Evolutionary conservation across 345 rosid genomes (phyloP).

Genomic region (Moringa oleifera): DNA sequence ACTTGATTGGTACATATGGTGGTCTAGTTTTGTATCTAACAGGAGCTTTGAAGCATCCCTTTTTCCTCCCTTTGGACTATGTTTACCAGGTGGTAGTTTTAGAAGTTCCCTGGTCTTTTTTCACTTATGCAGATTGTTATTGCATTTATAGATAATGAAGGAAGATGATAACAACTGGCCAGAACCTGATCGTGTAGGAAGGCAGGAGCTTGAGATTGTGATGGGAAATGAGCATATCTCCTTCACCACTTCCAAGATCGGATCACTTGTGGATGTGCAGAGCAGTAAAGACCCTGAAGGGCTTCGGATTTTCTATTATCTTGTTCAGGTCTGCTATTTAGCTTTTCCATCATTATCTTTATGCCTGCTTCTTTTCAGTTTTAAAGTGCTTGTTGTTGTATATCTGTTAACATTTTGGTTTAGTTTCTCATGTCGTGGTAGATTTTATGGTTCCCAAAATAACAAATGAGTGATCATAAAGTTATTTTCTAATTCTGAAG

Average conservation of each 20-base stretch:
- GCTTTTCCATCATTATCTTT: constrained; percentile 4
- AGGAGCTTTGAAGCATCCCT: neutral
- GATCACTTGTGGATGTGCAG: constrained; percentile 95
- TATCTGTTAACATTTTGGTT: too few species aligned
- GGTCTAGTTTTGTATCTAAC: neutral
- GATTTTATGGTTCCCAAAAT: neutral
- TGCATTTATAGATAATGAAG: constrained; percentile 71
- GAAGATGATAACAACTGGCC: constrained; percentile 99
- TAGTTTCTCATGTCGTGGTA: neutral
- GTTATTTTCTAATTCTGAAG: neutral
- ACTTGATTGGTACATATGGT: too few species aligned
- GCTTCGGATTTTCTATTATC: constrained; percentile 94
- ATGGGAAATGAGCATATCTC: constrained; percentile 98
- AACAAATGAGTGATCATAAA: neutral
- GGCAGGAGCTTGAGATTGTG: constrained; percentile 97
- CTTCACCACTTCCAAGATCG: constrained; percentile 93
- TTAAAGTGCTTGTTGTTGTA: neutral
- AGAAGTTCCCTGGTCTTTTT: neutral
- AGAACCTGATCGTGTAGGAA: constrained; percentile 92
- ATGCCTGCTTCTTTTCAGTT: neutral
- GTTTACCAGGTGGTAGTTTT: too few species aligned
- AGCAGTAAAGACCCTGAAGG: constrained; percentile 98
- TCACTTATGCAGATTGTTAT: neutral
- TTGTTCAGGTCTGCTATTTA: constrained; percentile 75
- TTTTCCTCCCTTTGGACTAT: too few species aligned